Percentiles rank a stretch among this genome's conserved stretches.
Conservation (phyloP, 192 early-diverging fungal species). For the Entophlyctis luteolus region DNA sequence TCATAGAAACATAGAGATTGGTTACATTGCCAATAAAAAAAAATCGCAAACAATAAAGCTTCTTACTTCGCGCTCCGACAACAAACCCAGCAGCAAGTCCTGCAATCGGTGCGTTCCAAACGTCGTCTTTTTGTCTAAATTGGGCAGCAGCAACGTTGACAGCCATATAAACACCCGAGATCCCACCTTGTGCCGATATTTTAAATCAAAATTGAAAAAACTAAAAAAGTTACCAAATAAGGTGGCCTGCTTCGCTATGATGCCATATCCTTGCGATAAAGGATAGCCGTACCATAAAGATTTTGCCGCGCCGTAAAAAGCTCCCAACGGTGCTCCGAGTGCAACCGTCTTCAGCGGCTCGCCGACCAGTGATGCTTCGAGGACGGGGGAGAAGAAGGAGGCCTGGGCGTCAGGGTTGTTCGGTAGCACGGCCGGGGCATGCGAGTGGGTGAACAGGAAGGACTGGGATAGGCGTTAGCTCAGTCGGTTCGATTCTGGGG, state of each 20-base stretch:
- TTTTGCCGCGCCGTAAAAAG: slow-evolving; percentile 1
- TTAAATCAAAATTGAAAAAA: neutral
- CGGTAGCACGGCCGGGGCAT: neutral
- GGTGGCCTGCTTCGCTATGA: neutral
- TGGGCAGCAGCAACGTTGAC: slow-evolving; percentile 8
- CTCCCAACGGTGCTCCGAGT: slow-evolving; percentile 17
- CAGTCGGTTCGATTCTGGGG: no score
- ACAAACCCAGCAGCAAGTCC: slow-evolving; percentile 20
- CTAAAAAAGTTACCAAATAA: neutral
- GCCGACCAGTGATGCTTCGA: slow-evolving; percentile 5
- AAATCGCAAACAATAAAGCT: no score
- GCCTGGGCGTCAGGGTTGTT: neutral
- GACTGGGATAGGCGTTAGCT: neutral
- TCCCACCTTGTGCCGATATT: neutral
- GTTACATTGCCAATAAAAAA: no score
- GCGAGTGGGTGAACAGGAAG: slow-evolving; percentile 15
- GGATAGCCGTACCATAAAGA: slow-evolving; percentile 25
- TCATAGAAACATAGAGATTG: neutral
- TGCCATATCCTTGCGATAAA: neutral
- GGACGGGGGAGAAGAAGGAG: neutral
- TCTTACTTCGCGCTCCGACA: slow-evolving; percentile 8
- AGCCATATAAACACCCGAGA: slow-evolving; percentile 10
- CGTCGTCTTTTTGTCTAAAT: slow-evolving; percentile 22
- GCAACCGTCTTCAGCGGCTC: neutral
- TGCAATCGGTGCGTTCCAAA: slow-evolving; percentile 24